Conservation (phyloP, 1,284 basidiomycete species). For the Tilletia setariae region DNA sequence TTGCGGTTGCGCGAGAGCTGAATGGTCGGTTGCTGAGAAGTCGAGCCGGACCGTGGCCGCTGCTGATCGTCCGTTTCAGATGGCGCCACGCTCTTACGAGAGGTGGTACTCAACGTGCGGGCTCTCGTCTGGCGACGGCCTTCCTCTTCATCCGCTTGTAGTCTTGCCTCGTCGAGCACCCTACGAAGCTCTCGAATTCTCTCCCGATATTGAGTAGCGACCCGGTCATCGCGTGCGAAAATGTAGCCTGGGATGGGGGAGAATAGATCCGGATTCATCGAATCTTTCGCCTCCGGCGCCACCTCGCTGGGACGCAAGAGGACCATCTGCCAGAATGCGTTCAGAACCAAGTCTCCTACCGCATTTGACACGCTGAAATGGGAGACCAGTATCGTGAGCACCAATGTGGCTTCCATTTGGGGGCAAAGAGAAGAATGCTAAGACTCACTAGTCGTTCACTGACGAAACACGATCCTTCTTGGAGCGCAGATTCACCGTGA, state of each 20-base stretch:
- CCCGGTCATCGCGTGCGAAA: constrained; percentile 43
- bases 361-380: constrained; percentile 36
- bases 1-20: constrained; percentile 8
- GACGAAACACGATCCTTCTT: constrained; percentile 37
- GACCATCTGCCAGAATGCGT: constrained; percentile 43
- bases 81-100: background rate
- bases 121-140: background rate
- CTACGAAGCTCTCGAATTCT: background rate
- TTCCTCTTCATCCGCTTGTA: background rate
- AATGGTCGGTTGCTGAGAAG: background rate
- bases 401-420: background rate
- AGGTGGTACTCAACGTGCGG: background rate
- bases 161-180: background rate
- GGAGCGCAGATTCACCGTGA: constrained; percentile 34
- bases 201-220: constrained; percentile 16
- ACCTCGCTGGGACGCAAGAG: constrained; percentile 22
- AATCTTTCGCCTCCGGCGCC: constrained; percentile 12
- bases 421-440: background rate
- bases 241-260: constrained; percentile 38
- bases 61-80: background rate
- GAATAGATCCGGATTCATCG: constrained; percentile 23
- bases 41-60: background rate
- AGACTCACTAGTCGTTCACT: constrained; percentile 36
- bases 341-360: constrained; percentile 43
- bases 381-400: background rate